phyloP scores from a whole-genome alignment of 2,329 filamentous ascomycete species.

The Colletotrichum siamense region DNA sequence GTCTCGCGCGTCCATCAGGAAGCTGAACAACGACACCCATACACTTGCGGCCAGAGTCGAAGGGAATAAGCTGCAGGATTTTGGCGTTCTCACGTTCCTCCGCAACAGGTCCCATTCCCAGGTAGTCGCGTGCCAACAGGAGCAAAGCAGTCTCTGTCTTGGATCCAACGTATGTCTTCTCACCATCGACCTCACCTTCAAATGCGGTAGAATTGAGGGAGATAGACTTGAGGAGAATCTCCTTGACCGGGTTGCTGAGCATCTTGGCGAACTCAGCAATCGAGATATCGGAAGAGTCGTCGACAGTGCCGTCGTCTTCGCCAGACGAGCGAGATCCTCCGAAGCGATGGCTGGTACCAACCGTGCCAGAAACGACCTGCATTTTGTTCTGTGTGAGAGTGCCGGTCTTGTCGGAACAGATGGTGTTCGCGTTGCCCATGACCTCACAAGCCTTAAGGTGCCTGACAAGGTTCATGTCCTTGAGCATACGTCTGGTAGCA shows the following conservation, averaged over 20 bases:
- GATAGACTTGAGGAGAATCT: constrained; percentile 64
- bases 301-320: constrained; percentile 27
- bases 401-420: constrained; percentile 73
- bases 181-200: constrained; percentile 73
- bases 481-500: constrained; percentile 78
- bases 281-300: constrained; percentile 41
- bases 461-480: constrained; percentile 78
- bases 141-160: constrained; percentile 80
- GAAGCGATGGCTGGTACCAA: constrained; percentile 63
- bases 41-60: constrained; percentile 78
- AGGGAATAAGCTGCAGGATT: constrained; percentile 73
- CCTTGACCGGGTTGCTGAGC: constrained; percentile 52
- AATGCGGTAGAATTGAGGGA: constrained; percentile 77
- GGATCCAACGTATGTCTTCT: constrained; percentile 73
- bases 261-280: constrained; percentile 52
- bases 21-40: constrained; percentile 66
- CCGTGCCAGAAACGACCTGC: constrained; percentile 67
- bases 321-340: constrained; percentile 42
- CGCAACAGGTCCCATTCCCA: constrained; percentile 70
- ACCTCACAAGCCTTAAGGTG: constrained; percentile 81
- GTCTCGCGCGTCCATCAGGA: constrained; percentile 54
- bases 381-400: constrained; percentile 74
- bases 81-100: constrained; percentile 67
- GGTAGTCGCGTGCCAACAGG: constrained; percentile 69
- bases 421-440: constrained; percentile 79